Evolutionary conservation across 139 green algal species (phyloP), one percentile per base, ranked within the genome.

Genomic region (Volvox reticuliferus): DNA sequence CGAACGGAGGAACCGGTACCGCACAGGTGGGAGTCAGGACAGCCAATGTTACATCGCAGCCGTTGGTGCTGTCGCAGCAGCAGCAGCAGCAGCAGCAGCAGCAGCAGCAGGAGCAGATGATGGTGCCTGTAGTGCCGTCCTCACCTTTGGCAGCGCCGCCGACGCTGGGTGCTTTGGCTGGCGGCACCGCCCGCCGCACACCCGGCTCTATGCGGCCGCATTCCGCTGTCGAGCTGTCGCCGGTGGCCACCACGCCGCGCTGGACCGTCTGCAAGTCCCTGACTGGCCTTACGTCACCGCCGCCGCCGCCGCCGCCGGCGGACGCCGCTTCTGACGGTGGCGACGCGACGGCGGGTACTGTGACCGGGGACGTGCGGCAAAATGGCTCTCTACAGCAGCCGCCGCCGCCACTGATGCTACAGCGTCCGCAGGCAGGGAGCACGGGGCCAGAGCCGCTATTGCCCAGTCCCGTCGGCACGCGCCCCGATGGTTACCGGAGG

Each of bases 171-270:
- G 44, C 44, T 55, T 55, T 55, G 44, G 44, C 44, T 55, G 44
- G 44, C 44, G 55, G 24, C 79, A 28, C 32, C 20, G 67, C 24
- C 3, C 67, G 83, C 26, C 67, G 83, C 21, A 68, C 85, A 36
- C 85, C 85, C 20, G 69, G 85, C 18, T 82, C 69, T 30, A 32
- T 89, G 44, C 85, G 85, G 32, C 85, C 85, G 2, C 85, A 89
- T 32, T 80, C 69, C 0, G 85, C 85, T 13, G 32, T 63, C 30
- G 83, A 21, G 37, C n/a, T 37, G 36, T 75, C 63, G 14, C n/a
- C 36, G 67, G 12, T 21, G 82, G 9, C 12, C 21, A 73, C 65
- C 0, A 73, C n/a, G 37, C 69, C 85, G 69, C n/a, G 69, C 0
- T 89, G 69, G 69, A 28, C 37, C 18, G 35, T 79, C 18, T 69